phyloP scores from a whole-genome alignment of 257 asterid genomes.

The Orobanche coerulescens region DNA sequence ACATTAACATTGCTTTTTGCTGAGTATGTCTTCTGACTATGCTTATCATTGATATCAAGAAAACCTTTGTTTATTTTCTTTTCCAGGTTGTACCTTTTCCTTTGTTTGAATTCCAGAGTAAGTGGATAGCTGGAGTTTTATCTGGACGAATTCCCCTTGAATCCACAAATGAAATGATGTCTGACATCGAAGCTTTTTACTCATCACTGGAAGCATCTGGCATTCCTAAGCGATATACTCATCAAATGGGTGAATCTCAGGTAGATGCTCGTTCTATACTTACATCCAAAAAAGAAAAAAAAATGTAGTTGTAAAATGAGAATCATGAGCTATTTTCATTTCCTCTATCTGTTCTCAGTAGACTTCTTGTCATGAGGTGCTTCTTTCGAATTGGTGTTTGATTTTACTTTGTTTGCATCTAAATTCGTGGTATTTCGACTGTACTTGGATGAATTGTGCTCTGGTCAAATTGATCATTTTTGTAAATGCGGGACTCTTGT shows the following conservation, averaged over 20 bases:
- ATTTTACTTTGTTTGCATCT: neutral
- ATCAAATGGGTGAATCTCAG: slow-evolving; percentile 58
- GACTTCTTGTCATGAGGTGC: too few species aligned
- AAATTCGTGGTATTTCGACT: neutral
- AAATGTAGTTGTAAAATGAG: neutral
- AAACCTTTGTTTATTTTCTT: neutral
- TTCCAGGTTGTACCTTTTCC: slow-evolving; percentile 82
- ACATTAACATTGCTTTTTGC: neutral
- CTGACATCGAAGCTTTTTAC: slow-evolving; percentile 58
- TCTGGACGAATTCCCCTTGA: slow-evolving; percentile 68
- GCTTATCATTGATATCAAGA: neutral
- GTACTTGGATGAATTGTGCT: too few species aligned
- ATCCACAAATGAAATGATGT: slow-evolving; percentile 57
- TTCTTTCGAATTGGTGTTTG: too few species aligned
- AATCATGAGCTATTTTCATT: neutral
- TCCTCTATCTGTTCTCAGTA: too few species aligned
- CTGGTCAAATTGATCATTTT: too few species aligned
- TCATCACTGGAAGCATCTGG: slow-evolving; percentile 48
- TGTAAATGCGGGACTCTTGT: too few species aligned
- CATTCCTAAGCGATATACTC: slow-evolving; percentile 69
- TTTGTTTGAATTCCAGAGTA: slow-evolving; percentile 66
- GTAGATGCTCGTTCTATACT: slow-evolving; percentile 26
- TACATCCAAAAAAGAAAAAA: too few species aligned
- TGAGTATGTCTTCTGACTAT: neutral
- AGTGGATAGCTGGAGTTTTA: slow-evolving; percentile 82